These are phyloP conservation scores for Knoxia roxburghii DNA, from an alignment of 257 asterid genomes.

Conservation along the genomic window DNA sequence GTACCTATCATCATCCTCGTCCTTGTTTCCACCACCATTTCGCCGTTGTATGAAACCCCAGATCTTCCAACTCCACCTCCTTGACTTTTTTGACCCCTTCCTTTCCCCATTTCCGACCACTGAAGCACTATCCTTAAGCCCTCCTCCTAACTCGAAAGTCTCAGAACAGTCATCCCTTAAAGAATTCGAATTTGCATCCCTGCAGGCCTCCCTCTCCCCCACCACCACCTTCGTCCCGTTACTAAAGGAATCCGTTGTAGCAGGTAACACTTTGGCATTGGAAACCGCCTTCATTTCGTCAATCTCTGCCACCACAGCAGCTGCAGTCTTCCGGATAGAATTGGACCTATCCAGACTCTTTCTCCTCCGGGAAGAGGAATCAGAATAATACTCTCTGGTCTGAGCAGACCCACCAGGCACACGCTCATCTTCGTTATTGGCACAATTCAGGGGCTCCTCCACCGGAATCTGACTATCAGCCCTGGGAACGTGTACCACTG, in stretches of 20 bases:
- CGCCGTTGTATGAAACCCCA: conserved; percentile 63
- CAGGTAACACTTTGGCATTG: conserved; percentile 52
- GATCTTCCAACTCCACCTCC: conserved; percentile 67
- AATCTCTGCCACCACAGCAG: conserved; percentile 76
- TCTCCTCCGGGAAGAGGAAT: conserved; percentile 73
- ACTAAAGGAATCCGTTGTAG: conserved; percentile 36
- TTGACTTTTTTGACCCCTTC: conserved; percentile 53
- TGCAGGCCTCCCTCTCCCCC: conserved; percentile 33
- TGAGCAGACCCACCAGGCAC: conserved; percentile 77
- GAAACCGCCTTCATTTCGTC: conserved; percentile 60
- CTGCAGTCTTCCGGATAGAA: conserved; percentile 75
- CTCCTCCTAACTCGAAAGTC: conserved; percentile 52
- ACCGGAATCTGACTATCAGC: conserved; percentile 64
- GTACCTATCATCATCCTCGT: conserved; percentile 57
- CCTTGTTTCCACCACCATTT: conserved; percentile 42
- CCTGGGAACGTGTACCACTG: conserved; percentile 37
- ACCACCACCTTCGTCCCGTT: conserved; percentile 47
- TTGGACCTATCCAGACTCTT: conserved; percentile 90
- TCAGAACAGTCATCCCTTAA: conserved; percentile 72
- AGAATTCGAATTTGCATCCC: conserved; percentile 56
- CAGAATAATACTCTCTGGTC: conserved; percentile 69
- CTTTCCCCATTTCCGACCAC: conserved; percentile 45
- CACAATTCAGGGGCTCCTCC: conserved; percentile 36
- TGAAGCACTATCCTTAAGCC: conserved; percentile 38
- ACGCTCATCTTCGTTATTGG: conserved; percentile 28